Evolutionary conservation across 2,329 filamentous ascomycete species (phyloP).

Genomic region (Ophiostoma quercus): DNA sequence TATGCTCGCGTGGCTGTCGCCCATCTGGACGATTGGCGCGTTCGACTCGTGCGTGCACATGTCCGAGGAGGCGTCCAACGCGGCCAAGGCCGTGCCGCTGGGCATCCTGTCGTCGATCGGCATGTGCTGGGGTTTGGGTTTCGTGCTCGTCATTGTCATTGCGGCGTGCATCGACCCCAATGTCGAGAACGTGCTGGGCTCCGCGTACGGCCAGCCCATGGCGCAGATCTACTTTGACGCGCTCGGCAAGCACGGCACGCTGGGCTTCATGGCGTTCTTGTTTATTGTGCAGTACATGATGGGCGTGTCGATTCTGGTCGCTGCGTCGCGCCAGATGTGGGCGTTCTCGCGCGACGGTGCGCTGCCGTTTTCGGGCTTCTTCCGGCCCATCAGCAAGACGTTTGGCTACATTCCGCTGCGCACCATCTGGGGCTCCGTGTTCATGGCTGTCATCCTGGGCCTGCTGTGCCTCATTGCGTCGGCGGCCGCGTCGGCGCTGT

Average conservation of each 20-base stretch:
- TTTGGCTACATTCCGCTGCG: conserved; percentile 55
- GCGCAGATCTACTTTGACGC: conserved; percentile 56
- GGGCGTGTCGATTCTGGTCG: conserved; percentile 53
- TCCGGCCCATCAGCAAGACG: conserved; percentile 49
- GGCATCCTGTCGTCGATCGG: conserved; percentile 56
- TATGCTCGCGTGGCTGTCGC: conserved; percentile 55
- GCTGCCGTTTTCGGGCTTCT: conserved; percentile 54
- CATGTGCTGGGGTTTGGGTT: conserved; percentile 50
- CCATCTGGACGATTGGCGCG: conserved; percentile 57
- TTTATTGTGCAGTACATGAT: conserved; percentile 60
- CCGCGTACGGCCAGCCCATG: conserved; percentile 52
- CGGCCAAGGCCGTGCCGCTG: conserved; percentile 46
- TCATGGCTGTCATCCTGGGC: conserved; percentile 49
- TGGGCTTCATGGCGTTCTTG: conserved; percentile 54
- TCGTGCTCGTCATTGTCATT: conserved; percentile 52
- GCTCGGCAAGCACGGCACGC: conserved; percentile 52
- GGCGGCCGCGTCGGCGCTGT: conserved; percentile 54
- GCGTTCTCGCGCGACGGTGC: conserved; percentile 59
- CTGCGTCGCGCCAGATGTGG: conserved; percentile 57
- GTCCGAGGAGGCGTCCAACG: conserved; percentile 57
- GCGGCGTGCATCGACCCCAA: conserved; percentile 53
- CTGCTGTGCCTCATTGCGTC: conserved; percentile 54
- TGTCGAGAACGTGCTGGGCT: conserved; percentile 34
- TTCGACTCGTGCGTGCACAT: conserved; percentile 51
- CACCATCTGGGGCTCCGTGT: conserved; percentile 50